These are phyloP conservation scores for Cymbopogon flexuosus DNA, from an alignment of 202 grass and related monocot genomes.

Conservation along the genomic window DNA sequence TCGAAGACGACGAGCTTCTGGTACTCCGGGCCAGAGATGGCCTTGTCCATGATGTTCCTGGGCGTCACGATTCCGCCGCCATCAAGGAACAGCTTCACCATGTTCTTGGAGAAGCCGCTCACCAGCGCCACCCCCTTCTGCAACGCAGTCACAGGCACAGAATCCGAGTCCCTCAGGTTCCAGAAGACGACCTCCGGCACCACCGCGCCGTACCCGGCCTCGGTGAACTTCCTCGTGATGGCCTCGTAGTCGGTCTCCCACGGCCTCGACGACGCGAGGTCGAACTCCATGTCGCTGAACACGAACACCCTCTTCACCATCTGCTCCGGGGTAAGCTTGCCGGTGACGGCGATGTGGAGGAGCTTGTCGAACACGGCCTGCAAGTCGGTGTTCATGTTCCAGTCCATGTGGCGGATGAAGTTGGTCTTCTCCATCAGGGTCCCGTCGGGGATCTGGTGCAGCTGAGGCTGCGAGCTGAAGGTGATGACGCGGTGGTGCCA, in stretches of 20 bases:
- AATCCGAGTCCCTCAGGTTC: conserved; percentile 57
- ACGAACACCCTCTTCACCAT: conserved; percentile 64
- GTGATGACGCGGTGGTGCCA: conserved; percentile 55
- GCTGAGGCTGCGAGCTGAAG: conserved; percentile 42
- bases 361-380: conserved; percentile 66
- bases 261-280: conserved; percentile 35
- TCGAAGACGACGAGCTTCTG: conserved; percentile 52
- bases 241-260: conserved; percentile 85
- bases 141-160: conserved; percentile 42
- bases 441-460: conserved; percentile 38
- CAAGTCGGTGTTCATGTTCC: conserved; percentile 54
- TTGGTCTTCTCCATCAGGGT: conserved; percentile 38
- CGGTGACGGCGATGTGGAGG: conserved; percentile 41
- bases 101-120: conserved; percentile 72
- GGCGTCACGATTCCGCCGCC: conserved; percentile 40
- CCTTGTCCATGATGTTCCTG: conserved; percentile 51
- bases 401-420: conserved; percentile 43
- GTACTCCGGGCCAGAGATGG: conserved; percentile 50
- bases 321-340: conserved; percentile 35
- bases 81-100: conserved; percentile 63
- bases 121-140: conserved; percentile 74
- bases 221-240: conserved; percentile 49
- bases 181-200: conserved; percentile 73
- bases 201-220: conserved; percentile 54
- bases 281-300: conserved; percentile 94